A percentile compares a stretch with the other conserved stretches of the same genome.
Conservation (phyloP, 768 basidiomycete species). For the Pleurotus pulmonarius region DNA sequence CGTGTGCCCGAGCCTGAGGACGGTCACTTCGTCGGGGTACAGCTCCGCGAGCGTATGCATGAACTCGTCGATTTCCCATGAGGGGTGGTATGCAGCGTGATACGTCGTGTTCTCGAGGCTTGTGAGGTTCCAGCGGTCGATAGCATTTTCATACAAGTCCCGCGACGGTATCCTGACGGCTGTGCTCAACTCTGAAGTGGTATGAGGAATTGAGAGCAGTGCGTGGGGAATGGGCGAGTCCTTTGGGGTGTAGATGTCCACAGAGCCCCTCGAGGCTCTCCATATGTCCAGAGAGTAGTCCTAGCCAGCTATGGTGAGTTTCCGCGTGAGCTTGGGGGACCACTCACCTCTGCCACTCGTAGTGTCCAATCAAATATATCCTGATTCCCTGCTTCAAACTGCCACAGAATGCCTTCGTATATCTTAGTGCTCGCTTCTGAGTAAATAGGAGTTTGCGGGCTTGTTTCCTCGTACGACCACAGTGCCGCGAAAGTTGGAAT, state of each 20-base stretch:
- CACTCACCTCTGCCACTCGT: neutral
- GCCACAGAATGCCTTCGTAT: neutral
- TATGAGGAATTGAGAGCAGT: constrained; percentile 13
- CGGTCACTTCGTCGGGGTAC: constrained; percentile 41
- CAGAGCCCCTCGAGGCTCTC: constrained; percentile 34
- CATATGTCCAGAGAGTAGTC: constrained; percentile 46
- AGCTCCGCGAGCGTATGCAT: constrained; percentile 40
- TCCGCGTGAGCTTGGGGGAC: neutral
- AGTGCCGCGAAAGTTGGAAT: no score
- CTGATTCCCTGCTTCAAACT: neutral
- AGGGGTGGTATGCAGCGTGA: constrained; percentile 50
- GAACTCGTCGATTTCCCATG: constrained; percentile 51
- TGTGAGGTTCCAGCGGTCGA: constrained; percentile 25
- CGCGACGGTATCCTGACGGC: constrained; percentile 7
- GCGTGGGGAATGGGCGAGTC: constrained; percentile 9
- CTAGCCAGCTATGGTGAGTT: constrained; percentile 20
- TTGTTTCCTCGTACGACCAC: no score
- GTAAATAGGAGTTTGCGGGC: no score
- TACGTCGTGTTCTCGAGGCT: constrained; percentile 34
- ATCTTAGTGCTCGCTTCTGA: neutral
- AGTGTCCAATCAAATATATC: constrained; percentile 1
- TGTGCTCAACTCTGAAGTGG: constrained; percentile 11
- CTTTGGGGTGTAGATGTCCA: constrained; percentile 46
- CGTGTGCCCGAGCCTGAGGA: constrained; percentile 53
- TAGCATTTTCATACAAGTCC: neutral